These are phyloP conservation scores for Xerocomus brunneocitrinus DNA, from an alignment of 768 basidiomycete species.

Conservation along the genomic window DNA sequence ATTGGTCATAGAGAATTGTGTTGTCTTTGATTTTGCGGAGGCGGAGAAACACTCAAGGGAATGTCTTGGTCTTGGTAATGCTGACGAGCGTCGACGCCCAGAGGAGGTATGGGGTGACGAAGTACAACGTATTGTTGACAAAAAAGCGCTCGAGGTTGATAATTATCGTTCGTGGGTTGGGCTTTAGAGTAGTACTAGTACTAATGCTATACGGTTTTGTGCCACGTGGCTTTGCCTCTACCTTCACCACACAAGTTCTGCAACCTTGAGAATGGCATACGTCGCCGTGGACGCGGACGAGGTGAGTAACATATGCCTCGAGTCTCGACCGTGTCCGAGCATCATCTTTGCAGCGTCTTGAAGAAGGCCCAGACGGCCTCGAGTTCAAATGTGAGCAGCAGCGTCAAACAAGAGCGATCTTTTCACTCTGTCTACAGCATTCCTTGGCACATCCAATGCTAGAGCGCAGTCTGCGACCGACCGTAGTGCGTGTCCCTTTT, in stretches of 20 bases:
- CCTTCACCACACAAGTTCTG: not conserved
- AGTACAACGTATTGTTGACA: slow-evolving; percentile 52
- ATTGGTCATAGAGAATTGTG: slow-evolving; percentile 74
- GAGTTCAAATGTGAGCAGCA: slow-evolving; percentile 61
- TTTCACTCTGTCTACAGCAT: slow-evolving; percentile 38
- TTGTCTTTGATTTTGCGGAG: slow-evolving; percentile 76
- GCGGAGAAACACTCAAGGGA: slow-evolving; percentile 60
- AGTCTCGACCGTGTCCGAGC: not conserved
- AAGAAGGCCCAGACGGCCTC: slow-evolving; percentile 65
- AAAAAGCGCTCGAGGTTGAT: slow-evolving; percentile 55
- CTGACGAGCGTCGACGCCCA: slow-evolving; percentile 28
- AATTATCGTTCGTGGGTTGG: slow-evolving; percentile 51
- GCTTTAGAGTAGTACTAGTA: slow-evolving; percentile 1
- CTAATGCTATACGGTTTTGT: not conserved
- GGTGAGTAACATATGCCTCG: slow-evolving; percentile 34
- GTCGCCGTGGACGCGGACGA: slow-evolving; percentile 70
- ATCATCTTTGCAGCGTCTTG: slow-evolving; percentile 40
- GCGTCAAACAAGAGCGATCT: not conserved
- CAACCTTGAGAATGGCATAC: slow-evolving; percentile 51
- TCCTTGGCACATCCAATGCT: slow-evolving; percentile 39
- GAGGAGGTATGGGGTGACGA: slow-evolving; percentile 70
- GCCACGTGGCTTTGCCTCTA: slow-evolving; percentile 7
- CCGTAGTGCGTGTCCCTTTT: slow-evolving; percentile 37
- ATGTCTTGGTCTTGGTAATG: slow-evolving; percentile 30
- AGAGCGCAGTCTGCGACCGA: slow-evolving; percentile 32